Evolutionary conservation across 2,329 filamentous ascomycete genomes (phyloP).

Genomic region (Setomelanomma holmii): DNA sequence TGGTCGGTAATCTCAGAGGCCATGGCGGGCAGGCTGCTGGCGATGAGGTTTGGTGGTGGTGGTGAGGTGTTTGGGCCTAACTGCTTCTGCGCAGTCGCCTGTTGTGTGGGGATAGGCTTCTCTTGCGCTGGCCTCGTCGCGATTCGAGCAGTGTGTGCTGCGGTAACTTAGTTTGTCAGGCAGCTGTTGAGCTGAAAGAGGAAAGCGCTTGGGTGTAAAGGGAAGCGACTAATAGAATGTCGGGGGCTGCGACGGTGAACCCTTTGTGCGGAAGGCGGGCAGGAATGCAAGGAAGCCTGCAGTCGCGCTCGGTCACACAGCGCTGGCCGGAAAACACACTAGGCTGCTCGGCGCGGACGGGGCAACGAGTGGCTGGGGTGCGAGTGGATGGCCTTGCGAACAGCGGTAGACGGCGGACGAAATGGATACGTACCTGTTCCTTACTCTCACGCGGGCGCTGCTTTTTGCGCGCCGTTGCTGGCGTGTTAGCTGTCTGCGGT

Average conservation of each 20-base stretch:
- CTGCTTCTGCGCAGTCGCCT: conserved; percentile 44
- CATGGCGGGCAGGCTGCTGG: conserved; percentile 42
- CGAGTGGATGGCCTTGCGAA: too few relatives aligned
- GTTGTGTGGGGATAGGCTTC: conserved; percentile 46
- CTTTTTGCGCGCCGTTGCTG: conserved; percentile 21
- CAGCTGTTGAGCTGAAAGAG: conserved; percentile 42
- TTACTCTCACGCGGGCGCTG: neutral
- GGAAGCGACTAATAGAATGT: conserved; percentile 34
- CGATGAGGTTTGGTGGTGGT: conserved; percentile 38
- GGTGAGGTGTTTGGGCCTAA: conserved; percentile 48
- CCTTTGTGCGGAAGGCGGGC: conserved; percentile 32
- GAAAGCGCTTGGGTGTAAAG: conserved; percentile 42
- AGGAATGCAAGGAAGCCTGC: conserved; percentile 46
- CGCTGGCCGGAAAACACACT: conserved; percentile 26
- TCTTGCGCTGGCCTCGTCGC: too few relatives aligned
- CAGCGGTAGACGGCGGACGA: neutral
- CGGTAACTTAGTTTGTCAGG: neutral
- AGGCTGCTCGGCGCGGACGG: neutral
- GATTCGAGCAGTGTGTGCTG: neutral
- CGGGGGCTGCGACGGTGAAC: conserved; percentile 41
- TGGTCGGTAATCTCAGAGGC: conserved; percentile 59
- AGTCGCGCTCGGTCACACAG: conserved; percentile 38
- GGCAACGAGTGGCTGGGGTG: conserved; percentile 6
- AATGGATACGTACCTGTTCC: too few relatives aligned
- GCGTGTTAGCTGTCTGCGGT: neutral